These are phyloP conservation scores for Fraxinus sp. DNA, from an alignment of 305 asterid species.

Conservation along the genomic window DNA sequence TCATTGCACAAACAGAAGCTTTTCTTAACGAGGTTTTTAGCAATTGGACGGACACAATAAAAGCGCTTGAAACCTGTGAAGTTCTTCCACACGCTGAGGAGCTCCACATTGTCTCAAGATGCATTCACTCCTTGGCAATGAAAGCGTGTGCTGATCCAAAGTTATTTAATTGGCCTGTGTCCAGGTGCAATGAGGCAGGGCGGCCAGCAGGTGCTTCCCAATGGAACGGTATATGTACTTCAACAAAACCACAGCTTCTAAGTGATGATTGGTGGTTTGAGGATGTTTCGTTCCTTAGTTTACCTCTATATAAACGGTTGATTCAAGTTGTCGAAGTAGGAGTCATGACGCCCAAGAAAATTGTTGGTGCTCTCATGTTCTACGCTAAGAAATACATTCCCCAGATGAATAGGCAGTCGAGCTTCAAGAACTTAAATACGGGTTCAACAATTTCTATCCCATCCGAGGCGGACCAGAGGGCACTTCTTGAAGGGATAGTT, in stretches of 20 bases:
- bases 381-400: slow-evolving; percentile 85
- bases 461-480: slow-evolving; percentile 75
- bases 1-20: slow-evolving; percentile 54
- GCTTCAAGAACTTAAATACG: slow-evolving; percentile 55
- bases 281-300: slow-evolving; percentile 71
- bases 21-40: slow-evolving; percentile 59
- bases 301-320: slow-evolving; percentile 64
- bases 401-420: slow-evolving; percentile 65
- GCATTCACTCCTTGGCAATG: slow-evolving; percentile 73
- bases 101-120: slow-evolving; percentile 70
- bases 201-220: slow-evolving; percentile 21
- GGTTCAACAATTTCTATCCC: slow-evolving; percentile 57
- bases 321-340: slow-evolving; percentile 65
- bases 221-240: slow-evolving; percentile 70
- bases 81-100: slow-evolving; percentile 70
- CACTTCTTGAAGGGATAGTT: slow-evolving; percentile 76
- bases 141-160: slow-evolving; percentile 72
- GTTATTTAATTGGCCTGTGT: slow-evolving; percentile 53
- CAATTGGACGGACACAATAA: slow-evolving; percentile 82
- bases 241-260: slow-evolving; percentile 26
- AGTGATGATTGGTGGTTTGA: slow-evolving; percentile 90
- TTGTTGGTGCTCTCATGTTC: slow-evolving; percentile 69
- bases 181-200: slow-evolving; percentile 35
- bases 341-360: slow-evolving; percentile 58
- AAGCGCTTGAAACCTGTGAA: slow-evolving; percentile 80